Percentiles rank a stretch among this genome's conserved stretches.
These are phyloP conservation scores for Suillus spraguei DNA, from an alignment of 768 basidiomycete genomes.

Conservation along the genomic window DNA sequence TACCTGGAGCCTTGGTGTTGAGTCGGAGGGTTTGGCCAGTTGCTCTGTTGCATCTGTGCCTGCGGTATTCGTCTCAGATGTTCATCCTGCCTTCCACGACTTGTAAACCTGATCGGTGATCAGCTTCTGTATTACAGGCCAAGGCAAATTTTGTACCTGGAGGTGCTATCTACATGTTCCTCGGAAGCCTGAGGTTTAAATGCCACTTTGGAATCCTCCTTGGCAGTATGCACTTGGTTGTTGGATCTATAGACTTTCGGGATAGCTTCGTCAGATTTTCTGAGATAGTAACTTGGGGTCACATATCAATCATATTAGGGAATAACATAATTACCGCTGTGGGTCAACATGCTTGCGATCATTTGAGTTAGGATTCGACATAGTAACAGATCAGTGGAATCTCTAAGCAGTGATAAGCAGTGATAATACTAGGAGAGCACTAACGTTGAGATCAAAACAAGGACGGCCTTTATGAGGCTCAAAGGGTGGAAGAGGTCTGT, in stretches of 20 bases:
- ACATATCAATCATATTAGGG: not conserved
- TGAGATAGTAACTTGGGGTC: not conserved
- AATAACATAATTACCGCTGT: not conserved
- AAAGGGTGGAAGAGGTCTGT: no score
- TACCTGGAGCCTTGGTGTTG: conserved; percentile 4
- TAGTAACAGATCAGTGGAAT: not conserved
- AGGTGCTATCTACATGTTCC: not conserved
- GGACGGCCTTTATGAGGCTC: conserved; percentile 19
- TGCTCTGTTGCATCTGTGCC: not conserved
- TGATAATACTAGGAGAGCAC: not conserved
- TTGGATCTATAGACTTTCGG: not conserved
- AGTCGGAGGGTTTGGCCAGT: not conserved
- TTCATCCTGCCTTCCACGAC: not conserved
- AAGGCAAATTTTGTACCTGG: not conserved
- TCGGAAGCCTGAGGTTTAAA: not conserved
- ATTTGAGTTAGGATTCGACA: not conserved
- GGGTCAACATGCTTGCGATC: not conserved
- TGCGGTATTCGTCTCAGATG: not conserved
- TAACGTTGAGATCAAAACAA: not conserved
- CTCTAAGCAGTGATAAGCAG: no score
- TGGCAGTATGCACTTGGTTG: not conserved
- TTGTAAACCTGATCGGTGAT: not conserved
- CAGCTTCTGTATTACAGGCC: not conserved
- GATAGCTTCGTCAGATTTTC: not conserved
- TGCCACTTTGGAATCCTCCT: not conserved